phyloP scores from a whole-genome alignment of 225 moss, liverwort and hornwort genomes.

The Thuidium tamariscinum region DNA sequence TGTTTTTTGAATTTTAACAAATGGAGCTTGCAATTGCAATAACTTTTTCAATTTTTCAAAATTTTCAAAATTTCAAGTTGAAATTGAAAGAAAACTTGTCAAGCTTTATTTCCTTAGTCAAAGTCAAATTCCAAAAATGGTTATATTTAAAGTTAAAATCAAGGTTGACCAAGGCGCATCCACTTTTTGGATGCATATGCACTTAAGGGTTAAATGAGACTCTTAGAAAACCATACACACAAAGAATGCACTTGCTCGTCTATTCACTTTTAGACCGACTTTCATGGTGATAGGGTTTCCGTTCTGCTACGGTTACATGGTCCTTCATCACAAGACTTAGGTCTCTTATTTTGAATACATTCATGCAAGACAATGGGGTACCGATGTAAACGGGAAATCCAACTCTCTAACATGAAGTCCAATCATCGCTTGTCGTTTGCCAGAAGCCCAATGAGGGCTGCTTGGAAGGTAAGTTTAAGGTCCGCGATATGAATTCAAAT shows the following conservation, averaged over 20 bases:
- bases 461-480: background rate
- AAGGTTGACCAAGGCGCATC: no score
- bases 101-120: no score
- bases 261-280: background rate
- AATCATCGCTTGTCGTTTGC: background rate
- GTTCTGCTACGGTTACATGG: background rate
- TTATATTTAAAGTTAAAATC: no score
- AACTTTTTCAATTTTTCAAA: no score
- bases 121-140: no score
- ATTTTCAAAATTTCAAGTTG: no score
- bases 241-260: background rate
- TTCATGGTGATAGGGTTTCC: background rate
- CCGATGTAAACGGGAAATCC: background rate
- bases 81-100: no score
- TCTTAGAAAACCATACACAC: background rate
- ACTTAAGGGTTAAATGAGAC: background rate
- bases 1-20: no score
- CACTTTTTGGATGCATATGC: no score
- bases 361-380: background rate
- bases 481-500: background rate
- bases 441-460: background rate
- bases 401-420: background rate
- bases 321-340: no score
- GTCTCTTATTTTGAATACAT: background rate
- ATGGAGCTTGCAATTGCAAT: no score